Evolutionary conservation across 768 basidiomycete species (phyloP).

Genomic region (Steccherinum ochraceum): DNA sequence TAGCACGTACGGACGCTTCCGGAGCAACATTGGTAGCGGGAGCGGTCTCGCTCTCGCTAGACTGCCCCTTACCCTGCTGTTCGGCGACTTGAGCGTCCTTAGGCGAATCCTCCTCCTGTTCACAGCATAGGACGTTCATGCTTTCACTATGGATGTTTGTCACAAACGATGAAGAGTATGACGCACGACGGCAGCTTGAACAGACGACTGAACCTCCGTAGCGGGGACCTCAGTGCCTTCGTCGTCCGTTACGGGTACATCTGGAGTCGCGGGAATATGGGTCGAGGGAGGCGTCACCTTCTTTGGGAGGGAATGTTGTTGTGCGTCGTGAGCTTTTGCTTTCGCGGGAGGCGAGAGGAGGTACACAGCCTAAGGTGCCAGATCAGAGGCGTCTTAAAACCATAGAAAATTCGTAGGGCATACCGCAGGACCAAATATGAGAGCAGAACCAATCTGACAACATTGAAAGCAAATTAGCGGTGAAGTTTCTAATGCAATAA

Average conservation of each 20-base stretch:
- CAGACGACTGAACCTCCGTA: constrained; percentile 24
- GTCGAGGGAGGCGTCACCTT: too few species aligned
- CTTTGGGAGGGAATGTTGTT: not conserved
- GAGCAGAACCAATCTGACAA: constrained; percentile 20
- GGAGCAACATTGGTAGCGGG: not conserved
- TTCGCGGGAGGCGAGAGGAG: constrained; percentile 3
- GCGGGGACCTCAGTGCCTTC: constrained; percentile 35
- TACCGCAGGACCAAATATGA: constrained; percentile 20
- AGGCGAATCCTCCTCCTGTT: constrained; percentile 25
- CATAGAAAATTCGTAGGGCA: not conserved
- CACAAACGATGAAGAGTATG: too few species aligned
- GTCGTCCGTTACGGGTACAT: constrained; percentile 30
- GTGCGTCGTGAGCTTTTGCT: constrained; percentile 3
- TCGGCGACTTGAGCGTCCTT: constrained; percentile 25
- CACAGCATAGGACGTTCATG: too few species aligned
- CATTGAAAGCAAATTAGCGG: too few species aligned
- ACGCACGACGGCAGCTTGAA: constrained; percentile 19
- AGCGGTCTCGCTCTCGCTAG: not conserved
- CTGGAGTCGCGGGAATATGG: not conserved
- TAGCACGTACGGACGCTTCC: not conserved
- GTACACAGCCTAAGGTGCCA: constrained; percentile 2
- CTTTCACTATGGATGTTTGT: too few species aligned
- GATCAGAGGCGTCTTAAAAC: not conserved
- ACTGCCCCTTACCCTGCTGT: constrained; percentile 5
- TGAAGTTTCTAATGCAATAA: too few species aligned